These are phyloP conservation scores for Penicillium janthinellum DNA, from an alignment of 2,329 filamentous ascomycete species.

Conservation along the genomic window DNA sequence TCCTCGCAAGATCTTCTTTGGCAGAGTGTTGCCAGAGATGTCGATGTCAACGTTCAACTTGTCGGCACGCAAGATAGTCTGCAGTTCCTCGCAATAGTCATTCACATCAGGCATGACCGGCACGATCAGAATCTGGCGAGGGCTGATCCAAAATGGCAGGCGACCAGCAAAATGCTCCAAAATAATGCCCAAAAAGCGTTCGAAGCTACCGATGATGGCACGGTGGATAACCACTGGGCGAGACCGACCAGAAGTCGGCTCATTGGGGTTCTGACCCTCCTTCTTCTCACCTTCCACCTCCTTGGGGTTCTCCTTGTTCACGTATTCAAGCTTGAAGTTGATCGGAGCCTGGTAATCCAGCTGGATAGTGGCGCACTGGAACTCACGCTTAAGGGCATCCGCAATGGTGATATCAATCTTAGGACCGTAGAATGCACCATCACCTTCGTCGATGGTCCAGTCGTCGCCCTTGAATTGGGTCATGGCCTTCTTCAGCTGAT, in stretches of 20 bases:
- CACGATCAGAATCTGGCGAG: slow-evolving; percentile 53
- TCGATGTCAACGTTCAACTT: slow-evolving; percentile 53
- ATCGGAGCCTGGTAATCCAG: slow-evolving; percentile 83
- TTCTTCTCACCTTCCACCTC: slow-evolving; percentile 31
- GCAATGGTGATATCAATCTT: slow-evolving; percentile 98
- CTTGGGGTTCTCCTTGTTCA: slow-evolving; percentile 65
- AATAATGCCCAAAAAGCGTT: slow-evolving; percentile 54
- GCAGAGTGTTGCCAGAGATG: slow-evolving; percentile 49
- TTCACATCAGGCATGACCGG: slow-evolving; percentile 54
- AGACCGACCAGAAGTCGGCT: slow-evolving; percentile 45
- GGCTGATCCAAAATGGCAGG: slow-evolving; percentile 57
- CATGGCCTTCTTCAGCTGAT: slow-evolving; percentile 75
- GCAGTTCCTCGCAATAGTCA: slow-evolving; percentile 52
- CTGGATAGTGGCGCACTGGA: slow-evolving; percentile 92
- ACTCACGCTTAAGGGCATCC: slow-evolving; percentile 80
- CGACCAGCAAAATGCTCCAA: slow-evolving; percentile 56
- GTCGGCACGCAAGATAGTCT: slow-evolving; percentile 46
- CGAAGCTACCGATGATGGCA: slow-evolving; percentile 54
- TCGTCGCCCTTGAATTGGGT: slow-evolving; percentile 72
- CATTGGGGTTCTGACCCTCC: slow-evolving; percentile 38
- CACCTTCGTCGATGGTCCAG: slow-evolving; percentile 92
- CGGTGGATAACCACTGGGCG: slow-evolving; percentile 56
- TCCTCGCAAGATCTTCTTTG: not conserved
- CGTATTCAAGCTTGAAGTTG: slow-evolving; percentile 86
- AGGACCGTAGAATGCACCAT: slow-evolving; percentile 96